These are phyloP conservation scores for Hordeum pubiflorum DNA, from an alignment of 202 grass and related monocot genomes.

Conservation along the genomic window DNA sequence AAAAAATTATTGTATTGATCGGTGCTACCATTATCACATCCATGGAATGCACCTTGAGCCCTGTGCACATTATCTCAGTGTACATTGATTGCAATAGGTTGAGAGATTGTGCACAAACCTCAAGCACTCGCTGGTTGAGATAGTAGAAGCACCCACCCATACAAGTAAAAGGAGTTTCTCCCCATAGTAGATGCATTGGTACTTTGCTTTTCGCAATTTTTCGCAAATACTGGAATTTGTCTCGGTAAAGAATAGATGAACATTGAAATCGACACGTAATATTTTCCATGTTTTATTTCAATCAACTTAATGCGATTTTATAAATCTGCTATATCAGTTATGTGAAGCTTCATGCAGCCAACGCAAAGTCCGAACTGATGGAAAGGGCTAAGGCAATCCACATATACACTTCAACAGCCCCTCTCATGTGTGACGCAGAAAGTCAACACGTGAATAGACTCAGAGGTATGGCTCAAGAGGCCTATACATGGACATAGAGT, in stretches of 20 bases:
- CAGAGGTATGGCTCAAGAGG: too few relatives aligned
- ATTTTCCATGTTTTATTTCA: constrained; percentile 10
- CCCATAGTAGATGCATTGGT: constrained; percentile 10
- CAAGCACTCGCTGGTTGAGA: neutral
- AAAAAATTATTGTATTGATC: neutral
- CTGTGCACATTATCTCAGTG: neutral
- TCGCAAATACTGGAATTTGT: constrained; percentile 16
- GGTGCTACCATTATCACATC: neutral
- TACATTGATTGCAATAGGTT: neutral
- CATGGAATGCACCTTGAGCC: constrained; percentile 1
- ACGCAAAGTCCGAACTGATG: too few relatives aligned
- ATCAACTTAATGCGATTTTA: constrained; percentile 9
- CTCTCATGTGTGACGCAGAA: too few relatives aligned
- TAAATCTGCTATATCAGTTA: neutral
- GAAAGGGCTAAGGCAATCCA: too few relatives aligned
- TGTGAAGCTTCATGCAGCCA: too few relatives aligned
- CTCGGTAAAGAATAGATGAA: constrained; percentile 2
- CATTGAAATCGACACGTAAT: neutral
- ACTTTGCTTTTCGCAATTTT: neutral
- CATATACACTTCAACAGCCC: too few relatives aligned
- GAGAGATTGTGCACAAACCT: constrained; percentile 3
- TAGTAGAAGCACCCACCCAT: neutral
- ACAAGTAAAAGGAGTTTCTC: neutral
- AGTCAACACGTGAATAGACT: too few relatives aligned
- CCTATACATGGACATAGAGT: too few relatives aligned